Base-by-base conservation (phyloP, 108 stramenopile genomes). In the Cyclostephanos tholiformis region DNA sequence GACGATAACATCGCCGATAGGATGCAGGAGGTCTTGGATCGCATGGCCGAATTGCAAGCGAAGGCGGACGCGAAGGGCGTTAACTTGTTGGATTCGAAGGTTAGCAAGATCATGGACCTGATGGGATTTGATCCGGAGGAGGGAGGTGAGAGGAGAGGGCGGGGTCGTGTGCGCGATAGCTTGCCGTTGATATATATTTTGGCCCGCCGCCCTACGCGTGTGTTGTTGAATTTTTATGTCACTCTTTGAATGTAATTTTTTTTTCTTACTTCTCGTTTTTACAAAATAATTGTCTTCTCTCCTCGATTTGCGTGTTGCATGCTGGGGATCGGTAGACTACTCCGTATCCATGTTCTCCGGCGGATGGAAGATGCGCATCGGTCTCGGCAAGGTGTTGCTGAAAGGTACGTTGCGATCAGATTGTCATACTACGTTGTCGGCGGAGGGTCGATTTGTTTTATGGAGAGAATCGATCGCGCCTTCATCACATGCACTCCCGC, bases 291-390 rank as follows among this genome's bases (percentile, higher is more conserved):
- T 26, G 20, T 20, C 32, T 25, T 38, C 8, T 60, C 6, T 3
- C 20, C 19, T 2, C 32, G 16, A 19, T 2, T 60, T 16, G 12
- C 16, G 6, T 60, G 2, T 20, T n/a, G n/a, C n/a, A n/a, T n/a
- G n/a, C n/a, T n/a, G n/a, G n/a, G 11, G 6, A 57, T 41, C 41
- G 20, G 14, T 25, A 26, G 89, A 91, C 23, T 88, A 86, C 71
- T 75, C 83, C 3, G 96, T 99, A n/a, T 82, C 85, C 9, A 89
- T 89, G 72, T 99, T 99, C 73, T 90, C 88, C 9, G 98, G 98
- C 19, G 98, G 98, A 0, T 99, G 98, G 98, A 97, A 97, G 61
- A 99, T 99, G 98, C 79, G 98, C 36, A 97, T 98, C 65, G 98
- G 97, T n/a, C 86, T 99, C 38, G 98, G 97, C 35, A 98, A 98